These are phyloP conservation scores for Russula emetica DNA, from an alignment of 768 basidiomycete genomes.

Conservation along the genomic window DNA sequence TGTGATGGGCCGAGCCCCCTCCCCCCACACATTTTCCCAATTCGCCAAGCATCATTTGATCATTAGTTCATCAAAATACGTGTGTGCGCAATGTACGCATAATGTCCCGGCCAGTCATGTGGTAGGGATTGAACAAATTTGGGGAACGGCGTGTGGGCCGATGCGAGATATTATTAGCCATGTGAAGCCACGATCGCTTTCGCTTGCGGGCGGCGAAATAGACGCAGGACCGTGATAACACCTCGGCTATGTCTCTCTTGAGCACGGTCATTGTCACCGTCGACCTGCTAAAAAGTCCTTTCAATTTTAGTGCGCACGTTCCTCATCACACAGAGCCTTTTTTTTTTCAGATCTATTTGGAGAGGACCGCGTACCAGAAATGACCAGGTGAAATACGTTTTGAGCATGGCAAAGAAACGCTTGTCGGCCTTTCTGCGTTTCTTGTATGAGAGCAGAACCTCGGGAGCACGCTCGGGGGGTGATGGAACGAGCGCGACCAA, in stretches of 20 bases:
- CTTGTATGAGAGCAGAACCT: slow-evolving; percentile 89
- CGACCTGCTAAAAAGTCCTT: slow-evolving; percentile 40
- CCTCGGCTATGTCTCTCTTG: slow-evolving; percentile 56
- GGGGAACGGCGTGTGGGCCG: background rate
- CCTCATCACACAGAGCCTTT: background rate
- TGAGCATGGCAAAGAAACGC: slow-evolving; percentile 76
- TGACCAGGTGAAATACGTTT: slow-evolving; percentile 69
- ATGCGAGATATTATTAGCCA: background rate
- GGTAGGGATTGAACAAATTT: background rate
- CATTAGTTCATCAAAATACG: background rate
- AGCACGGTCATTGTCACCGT: slow-evolving; percentile 51
- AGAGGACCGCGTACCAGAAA: slow-evolving; percentile 42
- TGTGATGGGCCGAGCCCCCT: background rate
- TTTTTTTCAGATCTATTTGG: background rate
- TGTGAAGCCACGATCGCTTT: background rate
- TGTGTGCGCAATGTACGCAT: background rate
- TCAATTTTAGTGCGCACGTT: slow-evolving; percentile 2
- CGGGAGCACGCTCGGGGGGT: slow-evolving; percentile 37
- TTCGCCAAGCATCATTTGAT: background rate
- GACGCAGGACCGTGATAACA: slow-evolving; percentile 57
- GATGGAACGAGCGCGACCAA: slow-evolving; percentile 54
- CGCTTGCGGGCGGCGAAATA: slow-evolving; percentile 31
- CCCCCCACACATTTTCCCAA: background rate
- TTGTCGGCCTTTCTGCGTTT: slow-evolving; percentile 92
- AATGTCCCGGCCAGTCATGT: background rate